phyloP scores from a whole-genome alignment of 148 eudicot genomes.

The Vaccinium darrowii region DNA sequence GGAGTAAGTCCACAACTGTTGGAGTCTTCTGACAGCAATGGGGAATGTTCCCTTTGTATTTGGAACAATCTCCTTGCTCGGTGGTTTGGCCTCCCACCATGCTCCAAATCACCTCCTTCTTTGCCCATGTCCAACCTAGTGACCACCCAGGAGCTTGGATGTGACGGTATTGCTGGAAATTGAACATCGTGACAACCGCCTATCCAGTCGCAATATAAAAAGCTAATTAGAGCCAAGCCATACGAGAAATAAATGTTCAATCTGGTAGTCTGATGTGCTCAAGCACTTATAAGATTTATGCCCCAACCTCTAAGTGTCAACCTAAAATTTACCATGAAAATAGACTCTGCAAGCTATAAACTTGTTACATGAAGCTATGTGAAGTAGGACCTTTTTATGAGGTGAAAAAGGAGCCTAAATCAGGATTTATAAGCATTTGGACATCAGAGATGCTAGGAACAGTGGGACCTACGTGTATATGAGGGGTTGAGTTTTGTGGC shows the following conservation, averaged over 20 bases:
- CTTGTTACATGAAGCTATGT: not conserved
- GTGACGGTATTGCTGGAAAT: slow-evolving; percentile 61
- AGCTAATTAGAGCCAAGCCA: slow-evolving; percentile 8
- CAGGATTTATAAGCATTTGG: not conserved
- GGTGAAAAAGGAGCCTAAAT: not conserved
- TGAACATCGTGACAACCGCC: slow-evolving; percentile 57
- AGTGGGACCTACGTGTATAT: no score
- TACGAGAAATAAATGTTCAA: not conserved
- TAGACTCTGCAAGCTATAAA: not conserved
- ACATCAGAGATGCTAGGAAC: no score
- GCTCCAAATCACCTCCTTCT: slow-evolving; percentile 65
- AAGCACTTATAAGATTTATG: not conserved
- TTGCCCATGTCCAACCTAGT: slow-evolving; percentile 71
- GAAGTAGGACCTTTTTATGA: not conserved
- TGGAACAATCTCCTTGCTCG: slow-evolving; percentile 66
- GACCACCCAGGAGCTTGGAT: slow-evolving; percentile 63
- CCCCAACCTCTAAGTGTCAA: not conserved
- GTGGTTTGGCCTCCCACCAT: slow-evolving; percentile 62
- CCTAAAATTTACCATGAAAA: not conserved
- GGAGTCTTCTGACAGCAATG: slow-evolving; percentile 60
- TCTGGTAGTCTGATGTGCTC: not conserved
- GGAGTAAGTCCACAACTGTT: slow-evolving; percentile 49
- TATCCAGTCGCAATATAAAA: slow-evolving; percentile 7
- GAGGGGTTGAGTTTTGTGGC: no score
- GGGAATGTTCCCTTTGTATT: slow-evolving; percentile 43